These are phyloP conservation scores for Tolypocladium guangdongense DNA, from an alignment of 2,329 filamentous ascomycete genomes.

Conservation along the genomic window DNA sequence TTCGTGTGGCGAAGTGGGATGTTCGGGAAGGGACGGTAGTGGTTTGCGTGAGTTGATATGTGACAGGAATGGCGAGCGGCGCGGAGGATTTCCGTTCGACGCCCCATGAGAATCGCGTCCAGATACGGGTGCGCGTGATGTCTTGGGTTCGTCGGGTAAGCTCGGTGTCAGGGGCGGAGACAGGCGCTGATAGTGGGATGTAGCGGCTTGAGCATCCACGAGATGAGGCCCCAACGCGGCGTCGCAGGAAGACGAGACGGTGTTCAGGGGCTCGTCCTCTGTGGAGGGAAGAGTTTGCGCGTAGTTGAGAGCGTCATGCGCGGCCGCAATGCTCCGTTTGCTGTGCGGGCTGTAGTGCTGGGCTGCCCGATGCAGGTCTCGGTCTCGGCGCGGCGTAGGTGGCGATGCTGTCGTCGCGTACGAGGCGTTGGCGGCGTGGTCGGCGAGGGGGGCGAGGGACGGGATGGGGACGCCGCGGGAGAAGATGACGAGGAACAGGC, in stretches of 20 bases:
- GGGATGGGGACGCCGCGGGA: constrained; percentile 37
- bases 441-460: constrained; percentile 18
- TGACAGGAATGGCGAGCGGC: not conserved
- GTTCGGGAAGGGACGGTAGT: constrained; percentile 19
- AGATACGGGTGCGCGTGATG: constrained; percentile 2
- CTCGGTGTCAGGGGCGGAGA: constrained; percentile 16
- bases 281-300: not conserved
- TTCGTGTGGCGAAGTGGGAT: constrained; percentile 4
- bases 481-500: constrained; percentile 81
- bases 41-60: constrained; percentile 26
- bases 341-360: not conserved
- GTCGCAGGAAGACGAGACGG: not conserved
- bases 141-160: constrained; percentile 6
- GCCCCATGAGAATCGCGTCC: not conserved
- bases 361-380: not conserved
- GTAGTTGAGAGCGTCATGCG: not conserved
- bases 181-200: constrained; percentile 11
- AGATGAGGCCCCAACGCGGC: not conserved
- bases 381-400: constrained; percentile 5
- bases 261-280: not conserved
- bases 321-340: not conserved
- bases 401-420: constrained; percentile 12
- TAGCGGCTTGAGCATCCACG: constrained; percentile 4
- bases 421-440: constrained; percentile 12
- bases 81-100: not conserved